phyloP scores from a whole-genome alignment of 805 yeast species.

The Metschnikowia baotianmanensis region DNA sequence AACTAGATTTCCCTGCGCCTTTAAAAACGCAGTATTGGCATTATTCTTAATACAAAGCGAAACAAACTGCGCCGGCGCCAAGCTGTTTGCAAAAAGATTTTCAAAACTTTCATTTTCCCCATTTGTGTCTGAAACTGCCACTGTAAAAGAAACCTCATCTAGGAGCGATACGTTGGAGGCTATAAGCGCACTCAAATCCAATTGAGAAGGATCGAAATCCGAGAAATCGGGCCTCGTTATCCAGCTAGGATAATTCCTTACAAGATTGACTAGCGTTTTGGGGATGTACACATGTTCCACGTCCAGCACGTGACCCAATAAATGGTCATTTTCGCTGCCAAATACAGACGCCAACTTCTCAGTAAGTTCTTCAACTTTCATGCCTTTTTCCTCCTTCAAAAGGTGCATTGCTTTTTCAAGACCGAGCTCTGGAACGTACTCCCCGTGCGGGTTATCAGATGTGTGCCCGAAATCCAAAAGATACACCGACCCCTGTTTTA shows the following conservation, averaged over 20 bases:
- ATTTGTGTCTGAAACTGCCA: conserved; percentile 5
- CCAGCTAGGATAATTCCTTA: conserved; percentile 8
- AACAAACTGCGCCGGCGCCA: conserved; percentile 7
- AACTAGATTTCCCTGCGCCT: background rate
- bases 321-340: background rate
- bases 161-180: conserved; percentile 1
- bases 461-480: conserved; percentile 7
- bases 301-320: conserved; percentile 12
- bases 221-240: conserved; percentile 5
- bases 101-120: background rate
- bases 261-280: background rate
- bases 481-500: conserved; percentile 3
- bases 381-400: background rate
- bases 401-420: conserved; percentile 8
- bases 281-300: conserved; percentile 10
- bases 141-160: conserved; percentile 6
- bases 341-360: background rate
- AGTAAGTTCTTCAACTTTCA: background rate
- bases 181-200: conserved; percentile 5
- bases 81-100: background rate
- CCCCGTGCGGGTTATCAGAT: conserved; percentile 15
- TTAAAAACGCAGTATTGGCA: conserved; percentile 5
- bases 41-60: conserved; percentile 6
- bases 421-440: conserved; percentile 10
- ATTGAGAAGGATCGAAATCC: conserved; percentile 7